Evolutionary conservation across 148 eudicot species (phyloP).

Genomic region (Rhododendron molle): DNA sequence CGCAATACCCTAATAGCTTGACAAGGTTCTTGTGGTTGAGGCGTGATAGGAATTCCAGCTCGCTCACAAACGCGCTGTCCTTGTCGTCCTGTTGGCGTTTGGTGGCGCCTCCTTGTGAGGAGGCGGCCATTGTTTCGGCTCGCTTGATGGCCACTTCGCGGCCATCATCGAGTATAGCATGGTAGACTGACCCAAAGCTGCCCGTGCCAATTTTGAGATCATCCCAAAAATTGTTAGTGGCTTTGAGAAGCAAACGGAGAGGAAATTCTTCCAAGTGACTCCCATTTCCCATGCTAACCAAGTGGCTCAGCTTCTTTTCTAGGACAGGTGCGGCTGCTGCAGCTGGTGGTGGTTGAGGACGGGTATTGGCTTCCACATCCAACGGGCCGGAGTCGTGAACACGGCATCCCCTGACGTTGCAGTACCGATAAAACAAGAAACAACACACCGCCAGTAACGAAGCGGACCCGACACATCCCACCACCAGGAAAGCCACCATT

Average conservation of each 20-base stretch:
- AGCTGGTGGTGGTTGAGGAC: neutral
- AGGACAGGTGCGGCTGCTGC: constrained; percentile 5
- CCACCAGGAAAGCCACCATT: constrained; percentile 55
- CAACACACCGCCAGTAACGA: constrained; percentile 26
- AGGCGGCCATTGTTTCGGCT: constrained; percentile 33
- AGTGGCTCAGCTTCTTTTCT: constrained; percentile 64
- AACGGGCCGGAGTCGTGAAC: constrained; percentile 82
- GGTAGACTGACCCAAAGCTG: constrained; percentile 83
- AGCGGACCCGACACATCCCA: constrained; percentile 59
- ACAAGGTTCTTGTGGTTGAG: constrained; percentile 85
- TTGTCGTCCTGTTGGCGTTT: constrained; percentile 52
- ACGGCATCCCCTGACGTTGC: constrained; percentile 38
- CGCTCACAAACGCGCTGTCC: constrained; percentile 63
- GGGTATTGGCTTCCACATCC: constrained; percentile 24
- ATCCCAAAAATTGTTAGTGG: constrained; percentile 65
- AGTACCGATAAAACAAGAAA: constrained; percentile 28
- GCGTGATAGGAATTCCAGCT: constrained; percentile 71
- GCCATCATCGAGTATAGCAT: constrained; percentile 45
- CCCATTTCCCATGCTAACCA: constrained; percentile 49
- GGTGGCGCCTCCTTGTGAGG: neutral
- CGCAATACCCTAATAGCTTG: constrained; percentile 57
- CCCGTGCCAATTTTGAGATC: constrained; percentile 64
- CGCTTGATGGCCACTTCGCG: constrained; percentile 73
- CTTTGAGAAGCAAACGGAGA: constrained; percentile 35
- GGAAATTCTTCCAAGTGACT: constrained; percentile 63